Base-by-base conservation (phyloP, 2,329 filamentous ascomycete species). In the Fusarium anthophilum region DNA sequence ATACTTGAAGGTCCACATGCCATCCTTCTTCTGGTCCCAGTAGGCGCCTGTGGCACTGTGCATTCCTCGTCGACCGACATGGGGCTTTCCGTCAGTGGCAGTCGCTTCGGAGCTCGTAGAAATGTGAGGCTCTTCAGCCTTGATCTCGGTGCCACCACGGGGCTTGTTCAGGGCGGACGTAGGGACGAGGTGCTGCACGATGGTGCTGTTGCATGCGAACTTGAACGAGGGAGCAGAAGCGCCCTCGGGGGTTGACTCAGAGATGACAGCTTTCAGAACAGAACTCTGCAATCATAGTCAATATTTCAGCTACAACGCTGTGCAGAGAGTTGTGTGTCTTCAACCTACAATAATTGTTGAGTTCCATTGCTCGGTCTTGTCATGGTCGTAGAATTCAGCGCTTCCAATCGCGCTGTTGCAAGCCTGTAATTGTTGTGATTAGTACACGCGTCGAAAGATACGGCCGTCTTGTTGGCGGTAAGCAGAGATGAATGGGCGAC, bases 161-260 rank as follows among this genome's bases (percentile, higher is more conserved):
- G 89, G 81, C 83, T 90, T 91, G 84, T 90, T 92, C 57, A 91
- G 85, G 63, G 89, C 86, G 37, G 90, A 89, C 18, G 90, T 92
- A 62, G 92, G 90, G 26, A 92, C 90, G 39, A 96, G 87, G 86
- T 98, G 96, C 87, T 99, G 96, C 77, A 98, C 97, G 81, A 98
- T 98, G 76, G 96, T 98, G 87, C 94, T 97, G 88, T 98, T 98
- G 85, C 97, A 95, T 77, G 95, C 94, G 85, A 96, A 98, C 85
- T 98, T 98, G 90, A 92, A 98, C 22, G 86, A 83, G 10, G 93
- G 92, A 32, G 89, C 86, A 35, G 87, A 84, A 69, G 87, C 85
- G 70, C 87, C 84, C 54, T 87, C 82, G 24, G 90, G 87, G 24
- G 89, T 90, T 57, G 92, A 91, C 81, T 95, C 93, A 76, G 92